A percentile compares a stretch with the other conserved stretches of the same genome.
These are phyloP conservation scores for Solanum medicagineum DNA, from an alignment of 257 asterid genomes.

Conservation along the genomic window DNA sequence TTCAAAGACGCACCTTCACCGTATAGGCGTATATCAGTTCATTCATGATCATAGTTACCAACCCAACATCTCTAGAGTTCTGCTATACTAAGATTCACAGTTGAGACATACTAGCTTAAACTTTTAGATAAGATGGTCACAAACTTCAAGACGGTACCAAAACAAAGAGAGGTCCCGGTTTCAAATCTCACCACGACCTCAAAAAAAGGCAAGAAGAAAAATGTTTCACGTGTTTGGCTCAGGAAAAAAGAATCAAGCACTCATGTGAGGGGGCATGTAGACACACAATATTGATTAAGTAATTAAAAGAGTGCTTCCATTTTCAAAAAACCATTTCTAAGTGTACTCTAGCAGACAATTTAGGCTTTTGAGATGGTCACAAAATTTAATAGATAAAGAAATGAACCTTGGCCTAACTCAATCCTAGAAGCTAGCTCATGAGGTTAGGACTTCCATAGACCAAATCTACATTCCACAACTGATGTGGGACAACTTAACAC, in stretches of 20 bases:
- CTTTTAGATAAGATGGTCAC: not conserved
- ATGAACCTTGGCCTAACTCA: not conserved
- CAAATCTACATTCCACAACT: not conserved
- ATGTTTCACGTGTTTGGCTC: not conserved
- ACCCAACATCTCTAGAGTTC: not conserved
- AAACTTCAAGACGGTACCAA: not conserved
- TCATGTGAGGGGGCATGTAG: not conserved
- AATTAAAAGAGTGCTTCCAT: not conserved
- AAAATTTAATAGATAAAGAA: not conserved
- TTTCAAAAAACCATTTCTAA: not conserved
- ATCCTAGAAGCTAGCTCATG: not conserved
- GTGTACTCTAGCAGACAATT: not conserved
- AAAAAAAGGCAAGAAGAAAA: not conserved
- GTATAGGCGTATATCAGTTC: not conserved
- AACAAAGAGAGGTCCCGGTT: not conserved
- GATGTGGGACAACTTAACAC: not conserved
- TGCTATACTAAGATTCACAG: not conserved
- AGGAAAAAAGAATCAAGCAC: not conserved
- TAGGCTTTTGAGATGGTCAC: not conserved
- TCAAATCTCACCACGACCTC: not conserved
- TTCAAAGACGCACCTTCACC: not conserved
- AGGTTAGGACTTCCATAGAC: not conserved
- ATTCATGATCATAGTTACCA: not conserved
- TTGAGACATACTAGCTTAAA: not conserved
- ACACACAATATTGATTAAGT: not conserved